A percentile compares a stretch with the other conserved stretches of the same genome.
phyloP scores from a whole-genome alignment of 2,329 filamentous ascomycete genomes.

The Macrophomina phaseolina region DNA sequence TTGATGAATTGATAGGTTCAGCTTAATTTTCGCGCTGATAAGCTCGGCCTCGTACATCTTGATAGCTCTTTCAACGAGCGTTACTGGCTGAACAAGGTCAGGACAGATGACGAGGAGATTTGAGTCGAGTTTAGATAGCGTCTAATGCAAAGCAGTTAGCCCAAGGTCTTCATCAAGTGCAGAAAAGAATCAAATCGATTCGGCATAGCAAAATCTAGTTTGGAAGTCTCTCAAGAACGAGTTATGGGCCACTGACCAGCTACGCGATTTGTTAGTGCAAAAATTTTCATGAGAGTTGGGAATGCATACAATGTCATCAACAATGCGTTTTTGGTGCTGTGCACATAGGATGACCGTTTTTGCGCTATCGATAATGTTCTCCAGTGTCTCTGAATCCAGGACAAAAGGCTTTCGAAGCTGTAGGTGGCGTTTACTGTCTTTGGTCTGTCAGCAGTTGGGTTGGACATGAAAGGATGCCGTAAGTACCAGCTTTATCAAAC shows the following conservation, averaged over 20 bases:
- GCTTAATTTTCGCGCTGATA: slow-evolving; percentile 28
- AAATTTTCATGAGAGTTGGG: too few relatives aligned
- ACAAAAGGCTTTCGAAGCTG: slow-evolving; percentile 27
- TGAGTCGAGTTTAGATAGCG: slow-evolving; percentile 24
- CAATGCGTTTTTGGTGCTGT: slow-evolving; percentile 43
- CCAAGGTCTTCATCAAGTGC: too few relatives aligned
- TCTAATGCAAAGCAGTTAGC: neutral
- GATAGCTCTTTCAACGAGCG: slow-evolving; percentile 32
- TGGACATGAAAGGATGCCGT: too few relatives aligned
- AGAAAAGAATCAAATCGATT: too few relatives aligned
- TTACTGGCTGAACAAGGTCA: slow-evolving; percentile 30
- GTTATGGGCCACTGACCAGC: too few relatives aligned
- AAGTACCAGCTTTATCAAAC: neutral
- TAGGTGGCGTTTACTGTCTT: neutral
- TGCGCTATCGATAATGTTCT: slow-evolving; percentile 31
- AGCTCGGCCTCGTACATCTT: slow-evolving; percentile 37
- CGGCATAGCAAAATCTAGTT: too few relatives aligned
- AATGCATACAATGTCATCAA: slow-evolving; percentile 25
- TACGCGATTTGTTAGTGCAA: too few relatives aligned
- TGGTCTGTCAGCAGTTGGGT: too few relatives aligned
- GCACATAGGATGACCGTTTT: slow-evolving; percentile 40
- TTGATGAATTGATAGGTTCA: slow-evolving; percentile 29
- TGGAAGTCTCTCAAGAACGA: too few relatives aligned
- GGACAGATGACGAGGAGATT: slow-evolving; percentile 38
- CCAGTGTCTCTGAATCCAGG: slow-evolving; percentile 10